Base-by-base conservation (phyloP, 2,329 filamentous ascomycete species). In the Botryotinia calthae region DNA sequence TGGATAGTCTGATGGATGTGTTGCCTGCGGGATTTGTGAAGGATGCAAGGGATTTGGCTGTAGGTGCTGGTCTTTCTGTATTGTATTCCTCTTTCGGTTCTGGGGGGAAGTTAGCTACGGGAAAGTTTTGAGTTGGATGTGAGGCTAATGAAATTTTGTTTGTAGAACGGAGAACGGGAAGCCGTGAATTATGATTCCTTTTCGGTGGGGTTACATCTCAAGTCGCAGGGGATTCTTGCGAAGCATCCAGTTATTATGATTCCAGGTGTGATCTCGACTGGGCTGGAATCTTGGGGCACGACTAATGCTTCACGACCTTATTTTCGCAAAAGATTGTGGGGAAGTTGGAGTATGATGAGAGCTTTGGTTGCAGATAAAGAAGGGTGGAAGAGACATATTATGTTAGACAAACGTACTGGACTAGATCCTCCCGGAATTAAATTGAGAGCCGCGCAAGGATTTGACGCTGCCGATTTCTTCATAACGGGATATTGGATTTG, bases 281-380 rank as follows among this genome's bases (percentile, higher is more conserved):
- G 96, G 1, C 87, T 99, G 37, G 96, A 99, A 83, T 97, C 94
- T 65, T 99, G 96, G 96, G 94, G 95, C 6, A 98, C 96, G 0
- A 90, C 92, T 68, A 93, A 95, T 79, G 85, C 87, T 59, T 97
- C 95, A 12, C 88, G 94, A 51, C 92, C 91, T 73, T 99, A 98
- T 83, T 99, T 99, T 82, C 88, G 96, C 75, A 97, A 97, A 84
- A 87, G 96, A 71, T 84, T 99, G 67, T 99, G 96, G 96, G 96
- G 96, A 7, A 97, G 94, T 77, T 99, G 97, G 96, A 97, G 89
- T 76, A 99, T 99, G 96, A 98, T 99, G 94, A 89, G 92, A 67
- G 95, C 96, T 0, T 84, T 99, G 76, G 93, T 99, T 2, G 83
- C 97, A 79, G 96, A 98, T 82, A 98, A 98, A 82, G 91, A 97